phyloP scores from a whole-genome alignment of 2,329 filamentous ascomycete species.

The Fusarium sp. region DNA sequence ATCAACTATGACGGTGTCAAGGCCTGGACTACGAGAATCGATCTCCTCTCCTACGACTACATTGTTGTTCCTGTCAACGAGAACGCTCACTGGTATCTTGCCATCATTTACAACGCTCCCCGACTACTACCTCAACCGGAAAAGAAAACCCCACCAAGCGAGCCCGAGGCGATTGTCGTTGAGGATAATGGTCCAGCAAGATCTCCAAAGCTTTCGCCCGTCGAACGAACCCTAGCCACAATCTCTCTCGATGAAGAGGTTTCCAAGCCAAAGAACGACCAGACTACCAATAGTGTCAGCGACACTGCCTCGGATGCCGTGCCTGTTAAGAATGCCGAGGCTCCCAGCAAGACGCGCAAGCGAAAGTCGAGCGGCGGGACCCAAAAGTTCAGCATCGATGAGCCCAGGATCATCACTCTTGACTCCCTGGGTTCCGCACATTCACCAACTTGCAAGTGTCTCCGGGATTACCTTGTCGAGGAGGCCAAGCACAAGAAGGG shows the following conservation, averaged over 20 bases:
- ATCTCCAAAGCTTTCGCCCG: slow-evolving; percentile 20
- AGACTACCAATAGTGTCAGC: slow-evolving; percentile 2
- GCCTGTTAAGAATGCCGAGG: background rate
- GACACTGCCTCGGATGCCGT: slow-evolving; percentile 3
- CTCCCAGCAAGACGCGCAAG: slow-evolving; percentile 16
- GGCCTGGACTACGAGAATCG: slow-evolving; percentile 86
- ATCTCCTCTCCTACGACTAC: slow-evolving; percentile 88
- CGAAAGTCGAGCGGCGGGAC: slow-evolving; percentile 25
- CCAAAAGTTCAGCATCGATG: slow-evolving; percentile 53
- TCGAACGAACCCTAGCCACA: slow-evolving; percentile 36
- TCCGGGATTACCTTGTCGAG: slow-evolving; percentile 80
- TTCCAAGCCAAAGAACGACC: slow-evolving; percentile 9
- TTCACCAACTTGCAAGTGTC: slow-evolving; percentile 68
- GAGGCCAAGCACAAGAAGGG: slow-evolving; percentile 75
- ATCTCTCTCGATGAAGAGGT: slow-evolving; percentile 39
- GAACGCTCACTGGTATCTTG: slow-evolving; percentile 89
- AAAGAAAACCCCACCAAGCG: slow-evolving; percentile 10
- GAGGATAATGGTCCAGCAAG: slow-evolving; percentile 18
- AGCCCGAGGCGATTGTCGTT: slow-evolving; percentile 24
- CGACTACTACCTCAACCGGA: slow-evolving; percentile 60
- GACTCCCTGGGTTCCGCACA: slow-evolving; percentile 83
- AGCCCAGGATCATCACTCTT: slow-evolving; percentile 82
- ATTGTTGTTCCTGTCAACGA: slow-evolving; percentile 94
- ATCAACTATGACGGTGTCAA: slow-evolving; percentile 89
- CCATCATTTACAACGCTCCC: slow-evolving; percentile 90